phyloP scores from a whole-genome alignment of 2,329 filamentous ascomycete genomes.

The Fusarium sp. region DNA sequence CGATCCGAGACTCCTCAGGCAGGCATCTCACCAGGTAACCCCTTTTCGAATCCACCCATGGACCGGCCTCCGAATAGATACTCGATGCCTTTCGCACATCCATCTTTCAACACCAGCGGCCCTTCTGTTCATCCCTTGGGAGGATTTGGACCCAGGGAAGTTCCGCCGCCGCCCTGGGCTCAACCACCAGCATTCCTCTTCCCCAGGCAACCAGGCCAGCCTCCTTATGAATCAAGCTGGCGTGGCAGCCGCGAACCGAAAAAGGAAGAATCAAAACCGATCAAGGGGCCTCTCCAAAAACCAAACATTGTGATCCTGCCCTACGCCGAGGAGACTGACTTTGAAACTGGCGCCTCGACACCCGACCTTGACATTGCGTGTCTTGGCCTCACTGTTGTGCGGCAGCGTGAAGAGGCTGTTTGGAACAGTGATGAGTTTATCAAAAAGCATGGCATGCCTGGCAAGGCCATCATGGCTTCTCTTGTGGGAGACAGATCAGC shows the following conservation, averaged over 20 bases:
- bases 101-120: not conserved
- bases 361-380: not conserved
- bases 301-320: conserved; percentile 19
- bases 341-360: not conserved
- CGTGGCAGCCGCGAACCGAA: not conserved
- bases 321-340: conserved; percentile 7
- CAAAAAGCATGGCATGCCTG: not conserved
- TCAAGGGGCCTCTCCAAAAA: conserved; percentile 12
- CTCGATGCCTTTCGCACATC: not conserved
- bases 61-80: not conserved
- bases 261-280: not conserved
- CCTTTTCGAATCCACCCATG: not conserved
- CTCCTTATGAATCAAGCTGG: not conserved
- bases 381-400: not conserved
- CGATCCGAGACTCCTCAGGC: not conserved
- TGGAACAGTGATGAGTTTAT: conserved; percentile 22
- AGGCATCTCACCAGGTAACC: not conserved
- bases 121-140: not conserved
- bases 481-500: conserved; percentile 24
- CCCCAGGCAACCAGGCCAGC: not conserved
- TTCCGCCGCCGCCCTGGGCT: not conserved
- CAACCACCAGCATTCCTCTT: not conserved
- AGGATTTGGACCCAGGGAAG: not conserved
- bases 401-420: not conserved
- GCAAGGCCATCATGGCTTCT: conserved; percentile 16